Base-by-base conservation (phyloP, 805 yeast genomes). In the Kodamaea laetipori region DNA sequence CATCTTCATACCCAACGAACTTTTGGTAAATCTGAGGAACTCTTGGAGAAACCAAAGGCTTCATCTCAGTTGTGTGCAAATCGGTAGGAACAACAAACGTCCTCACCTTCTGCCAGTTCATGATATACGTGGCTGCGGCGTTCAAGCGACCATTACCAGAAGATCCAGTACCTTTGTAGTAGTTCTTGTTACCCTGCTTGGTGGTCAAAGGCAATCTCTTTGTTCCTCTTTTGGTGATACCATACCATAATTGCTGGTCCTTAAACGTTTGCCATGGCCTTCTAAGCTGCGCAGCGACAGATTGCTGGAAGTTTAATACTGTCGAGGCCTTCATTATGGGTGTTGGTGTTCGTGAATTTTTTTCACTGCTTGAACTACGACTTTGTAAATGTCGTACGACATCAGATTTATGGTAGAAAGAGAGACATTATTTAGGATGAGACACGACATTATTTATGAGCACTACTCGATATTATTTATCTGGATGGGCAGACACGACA, bases 131-230 rank as follows among this genome's bases (percentile, higher is more conserved):
- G 42, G 96, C 97, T 48, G 73, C 76, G 26, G 74, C 71, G 42
- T 94, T 85, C 59, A 84, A 80, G 41, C 73, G 74, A 61, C 99
- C 99, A 49, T 89, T 80, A 64, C 97, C 97, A 3, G 95, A 78
- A 4, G 99, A 87, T 46, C 97, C 80, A 16, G 98, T 94, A 73
- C 99, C 99, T 65, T 94, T 94, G 71, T 94, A 94, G 69, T 76
- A 86, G 55, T 86, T 84, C 71, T 90, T 90, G 68, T 94, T 92
- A 57, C 99, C 98, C 61, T 88, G 89, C 58, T 94, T 94, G 16
- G 97, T 84, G 16, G 96, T 85, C 55, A 92, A 71, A 4, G 96
- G 78, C 60, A 78, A 77, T 71, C 97, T 82, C 63, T 84, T 88
- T 51, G 88, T 82, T 44, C 97, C 97, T 6, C 82, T 61, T 59